Base-by-base conservation (phyloP, 1,284 basidiomycete genomes). In the Amylostereum areolatum region DNA sequence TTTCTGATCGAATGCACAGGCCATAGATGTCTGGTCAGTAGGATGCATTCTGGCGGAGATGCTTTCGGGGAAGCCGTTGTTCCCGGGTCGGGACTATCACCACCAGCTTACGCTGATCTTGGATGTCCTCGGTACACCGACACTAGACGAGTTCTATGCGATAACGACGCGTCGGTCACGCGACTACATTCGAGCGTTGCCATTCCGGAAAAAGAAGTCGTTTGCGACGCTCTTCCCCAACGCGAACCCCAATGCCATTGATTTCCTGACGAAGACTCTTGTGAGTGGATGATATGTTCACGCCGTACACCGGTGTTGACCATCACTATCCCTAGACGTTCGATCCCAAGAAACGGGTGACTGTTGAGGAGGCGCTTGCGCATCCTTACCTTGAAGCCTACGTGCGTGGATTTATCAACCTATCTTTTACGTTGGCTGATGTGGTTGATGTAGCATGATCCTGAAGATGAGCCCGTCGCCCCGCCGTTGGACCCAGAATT, bases 11-110 rank as follows among this genome's bases (percentile, higher is more conserved):
- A 35, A 58, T 61, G 47, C 57, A 43, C 52, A 88, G 84, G 85
- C 91, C 30, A 93, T 95, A 60, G 92, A 94, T 60, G 81, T 95
- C 12, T 97, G 95, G 95, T 94, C 92, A 8, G 91, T 98, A 29
- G 95, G 95, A 5, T 97, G 95, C 65, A 97, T 98, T 64, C 78
- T 97, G 31, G 96, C 93, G 2, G 95, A 98, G 72, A 97, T 98
- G 94, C 74, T 98, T 5, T 89, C 84, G 3, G 90, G 93, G 25
- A 89, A 93, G 60, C 94, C 95, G 0, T 77, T 98, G 12, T 98
- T 98, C 76, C 96, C 95, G 0, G 95, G 96, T 11, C 83, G 93
- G 24, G 95, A 98, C 70, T 98, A 94, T 66, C 95, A 97, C 68
- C 90, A 97, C 61, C 95, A 98, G 60, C 78, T 97, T 29, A 86